Base-by-base conservation (phyloP, 23 red algal genomes). In the Gracilariopsis chorda region DNA sequence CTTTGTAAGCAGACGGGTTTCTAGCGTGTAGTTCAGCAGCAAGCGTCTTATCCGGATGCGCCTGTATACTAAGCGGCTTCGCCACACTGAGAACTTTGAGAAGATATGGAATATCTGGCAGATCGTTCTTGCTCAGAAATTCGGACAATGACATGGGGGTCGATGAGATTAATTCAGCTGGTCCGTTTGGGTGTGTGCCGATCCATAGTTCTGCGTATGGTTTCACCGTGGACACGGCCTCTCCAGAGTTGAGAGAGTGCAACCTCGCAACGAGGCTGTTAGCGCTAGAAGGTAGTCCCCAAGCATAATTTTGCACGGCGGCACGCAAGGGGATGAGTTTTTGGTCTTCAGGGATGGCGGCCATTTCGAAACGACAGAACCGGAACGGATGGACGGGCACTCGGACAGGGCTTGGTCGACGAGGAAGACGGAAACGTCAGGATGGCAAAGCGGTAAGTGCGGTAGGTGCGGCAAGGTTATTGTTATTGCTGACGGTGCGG, bases 191-290 rank as follows among this genome's bases (percentile, higher is more conserved):
- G 88, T 99, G 97, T 8, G 90, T 91, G 33, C 97, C 97, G 52
- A 99, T 82, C 97, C 97, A 99, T 16, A 99, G 69, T 63, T 99
- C 97, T 29, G 97, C 97, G 77, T 95, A 92, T 2, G 93, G 93
- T 19, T 10, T n/a, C 41, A 5, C 36, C 46, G 80, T 45, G 30
- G 80, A 62, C 2, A 92, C 74, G 32, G 52, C 42, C 1, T 77
- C 69, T 23, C 42, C 73, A 35, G 46, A 23, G 71, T 78, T 76
- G 79, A 79, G 77, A 34, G 93, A 78, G 83, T 89, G 58, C 41
- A 95, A 20, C 47, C 51, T 48, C 14, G 93, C 93, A 32, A 95
- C 93, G 25, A 90, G 52, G 47, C 75, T 76, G 69, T 68, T 51
- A 33, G 25, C n/a, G 47, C 52, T 49, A 12, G 74, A 27, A 19